Base-by-base conservation (phyloP, 805 yeast species). In the Yamadazyma philogaea region DNA sequence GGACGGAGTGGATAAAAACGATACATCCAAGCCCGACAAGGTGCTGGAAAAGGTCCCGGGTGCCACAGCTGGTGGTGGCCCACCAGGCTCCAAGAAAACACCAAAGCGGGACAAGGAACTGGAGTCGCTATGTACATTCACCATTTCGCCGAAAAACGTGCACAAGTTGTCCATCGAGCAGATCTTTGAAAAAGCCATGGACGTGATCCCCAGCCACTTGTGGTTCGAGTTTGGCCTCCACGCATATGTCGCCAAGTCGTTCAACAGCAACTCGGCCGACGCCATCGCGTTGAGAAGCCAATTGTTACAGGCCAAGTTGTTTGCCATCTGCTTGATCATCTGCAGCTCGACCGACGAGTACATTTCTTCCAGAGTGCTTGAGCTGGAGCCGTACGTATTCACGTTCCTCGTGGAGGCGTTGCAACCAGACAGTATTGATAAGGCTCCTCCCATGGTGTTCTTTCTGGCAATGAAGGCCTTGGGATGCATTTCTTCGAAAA, bases 201-300 rank as follows among this genome's bases (percentile, higher is more conserved):
- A 68, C 28, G 61, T 61, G 8, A 59, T 84, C 15, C 95, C 96
- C 3, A 56, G 72, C 26, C 80, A 80, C n/a, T 69, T 64, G 28
- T 79, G 86, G 80, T 72, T 73, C 44, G 81, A 78, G 27, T 87
- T 82, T 52, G 75, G 82, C 1, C 60, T 82, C 30, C 75, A 74
- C 34, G 82, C 84, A 0, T 64, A 81, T 5, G 68, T 77, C 22
- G 87, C 89, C 1, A 88, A 87, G 60, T 79, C 95, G 0, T 88
- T 86, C 66, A 77, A 77, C 54, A 67, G 74, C 14, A 73, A 70
- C 34, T 65, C 83, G 1, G 66, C 63, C 36, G 84, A 79, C 30
- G 70, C 81, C 37, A 60, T 81, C 34, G 62, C 67, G 30, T 55
- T 82, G 43, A 74, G 96, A 47, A 73, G 74, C 30, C 70, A 78